phyloP scores from a whole-genome alignment of 148 eudicot genomes.

The Rhododendron mucronatum region DNA sequence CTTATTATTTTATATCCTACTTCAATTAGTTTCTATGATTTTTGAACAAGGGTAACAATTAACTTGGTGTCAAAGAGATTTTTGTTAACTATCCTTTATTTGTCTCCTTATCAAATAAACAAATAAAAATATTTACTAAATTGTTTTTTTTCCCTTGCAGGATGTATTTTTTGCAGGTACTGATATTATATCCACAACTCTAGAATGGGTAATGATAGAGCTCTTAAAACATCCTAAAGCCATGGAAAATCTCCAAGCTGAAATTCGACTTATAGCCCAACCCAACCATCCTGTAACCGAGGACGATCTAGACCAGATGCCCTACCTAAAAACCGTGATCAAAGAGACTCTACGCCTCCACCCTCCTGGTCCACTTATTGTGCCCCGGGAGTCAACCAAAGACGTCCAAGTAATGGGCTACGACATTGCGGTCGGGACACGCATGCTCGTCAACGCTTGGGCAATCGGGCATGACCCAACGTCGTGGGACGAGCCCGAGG shows the following conservation, averaged over 20 bases:
- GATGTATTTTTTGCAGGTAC: background rate
- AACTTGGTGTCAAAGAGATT: no score
- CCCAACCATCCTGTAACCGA: background rate
- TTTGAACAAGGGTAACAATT: no score
- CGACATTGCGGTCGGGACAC: background rate
- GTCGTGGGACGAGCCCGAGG: background rate
- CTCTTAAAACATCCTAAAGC: background rate
- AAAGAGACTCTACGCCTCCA: background rate
- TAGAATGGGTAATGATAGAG: background rate
- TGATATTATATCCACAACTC: background rate
- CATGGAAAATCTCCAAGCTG: background rate
- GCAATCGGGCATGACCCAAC: background rate
- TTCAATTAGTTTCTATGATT: no score
- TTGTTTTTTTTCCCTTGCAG: background rate
- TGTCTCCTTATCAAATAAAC: no score
- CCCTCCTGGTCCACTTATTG: background rate
- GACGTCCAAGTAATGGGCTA: background rate
- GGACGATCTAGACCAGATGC: background rate
- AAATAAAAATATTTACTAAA: no score
- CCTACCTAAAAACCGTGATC: background rate
- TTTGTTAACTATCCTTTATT: no score
- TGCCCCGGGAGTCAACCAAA: background rate
- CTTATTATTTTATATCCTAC: no score
- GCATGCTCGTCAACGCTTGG: background rate
- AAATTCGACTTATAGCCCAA: background rate